Evolutionary conservation across 768 basidiomycete species (phyloP).

Genomic region (Krasilnikovozyma curviuscula): DNA sequence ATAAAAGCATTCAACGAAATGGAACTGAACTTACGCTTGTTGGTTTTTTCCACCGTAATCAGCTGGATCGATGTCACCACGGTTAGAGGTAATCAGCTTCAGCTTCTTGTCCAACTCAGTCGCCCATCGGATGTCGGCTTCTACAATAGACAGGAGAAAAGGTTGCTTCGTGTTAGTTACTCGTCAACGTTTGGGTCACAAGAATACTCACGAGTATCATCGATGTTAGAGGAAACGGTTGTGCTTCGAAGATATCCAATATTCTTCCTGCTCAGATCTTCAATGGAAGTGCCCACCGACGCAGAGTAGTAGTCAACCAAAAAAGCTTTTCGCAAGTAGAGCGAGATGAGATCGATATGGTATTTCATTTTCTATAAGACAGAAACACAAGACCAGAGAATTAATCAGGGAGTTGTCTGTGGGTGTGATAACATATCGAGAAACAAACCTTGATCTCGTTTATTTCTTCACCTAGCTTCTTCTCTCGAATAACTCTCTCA

Average conservation of each 20-base stretch:
- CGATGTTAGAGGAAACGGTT: not conserved
- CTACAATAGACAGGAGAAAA: not conserved
- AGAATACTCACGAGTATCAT: not conserved
- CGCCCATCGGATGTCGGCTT: slow-evolving; percentile 52
- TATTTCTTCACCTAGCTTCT: too few species aligned
- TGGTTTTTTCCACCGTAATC: slow-evolving; percentile 76
- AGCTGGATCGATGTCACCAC: slow-evolving; percentile 58
- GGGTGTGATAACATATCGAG: too few species aligned
- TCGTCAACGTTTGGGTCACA: not conserved
- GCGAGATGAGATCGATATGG: slow-evolving; percentile 72
- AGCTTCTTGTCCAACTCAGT: slow-evolving; percentile 77
- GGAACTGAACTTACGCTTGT: slow-evolving; percentile 48
- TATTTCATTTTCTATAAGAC: too few species aligned
- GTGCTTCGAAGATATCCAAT: slow-evolving; percentile 54
- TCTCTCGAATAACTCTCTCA: too few species aligned
- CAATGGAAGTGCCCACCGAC: slow-evolving; percentile 73
- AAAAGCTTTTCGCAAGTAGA: slow-evolving; percentile 78
- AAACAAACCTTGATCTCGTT: too few species aligned
- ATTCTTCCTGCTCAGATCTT: slow-evolving; percentile 90
- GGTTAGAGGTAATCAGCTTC: slow-evolving; percentile 50
- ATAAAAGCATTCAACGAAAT: slow-evolving; percentile 6
- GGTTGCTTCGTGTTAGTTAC: too few species aligned
- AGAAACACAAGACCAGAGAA: too few species aligned
- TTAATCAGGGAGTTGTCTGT: too few species aligned
- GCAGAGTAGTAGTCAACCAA: slow-evolving; percentile 97